phyloP scores from a whole-genome alignment of 306 rosid genomes.

The Luffa aegyptiaca region DNA sequence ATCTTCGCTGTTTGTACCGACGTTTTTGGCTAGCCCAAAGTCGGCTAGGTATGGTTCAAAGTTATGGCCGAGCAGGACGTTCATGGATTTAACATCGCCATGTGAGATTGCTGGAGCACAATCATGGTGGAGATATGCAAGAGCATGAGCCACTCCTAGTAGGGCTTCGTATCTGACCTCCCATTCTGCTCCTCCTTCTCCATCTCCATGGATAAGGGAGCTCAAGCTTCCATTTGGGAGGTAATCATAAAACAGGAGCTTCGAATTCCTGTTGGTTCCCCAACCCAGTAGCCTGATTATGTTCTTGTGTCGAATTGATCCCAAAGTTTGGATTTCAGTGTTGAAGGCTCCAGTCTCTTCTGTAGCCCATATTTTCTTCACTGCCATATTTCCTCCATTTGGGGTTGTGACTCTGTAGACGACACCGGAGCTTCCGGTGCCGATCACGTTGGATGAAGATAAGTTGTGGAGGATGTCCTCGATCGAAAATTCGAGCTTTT shows the following conservation, averaged over 20 bases:
- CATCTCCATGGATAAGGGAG: constrained; percentile 59
- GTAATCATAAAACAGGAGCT: constrained; percentile 61
- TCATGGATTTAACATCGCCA: constrained; percentile 87
- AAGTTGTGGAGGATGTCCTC: constrained; percentile 48
- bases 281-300: constrained; percentile 62
- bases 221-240: constrained; percentile 84
- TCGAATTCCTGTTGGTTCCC: constrained; percentile 47
- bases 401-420: constrained; percentile 54
- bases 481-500: constrained; percentile 53
- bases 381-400: constrained; percentile 49
- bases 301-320: constrained; percentile 62
- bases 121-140: constrained; percentile 76
- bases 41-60: constrained; percentile 65
- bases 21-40: constrained; percentile 52
- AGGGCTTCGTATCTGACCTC: constrained; percentile 50
- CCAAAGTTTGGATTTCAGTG: constrained; percentile 50
- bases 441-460: constrained; percentile 61
- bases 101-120: constrained; percentile 74
- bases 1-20: constrained; percentile 18
- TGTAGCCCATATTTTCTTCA: constrained; percentile 68
- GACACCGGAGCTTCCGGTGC: constrained; percentile 76
- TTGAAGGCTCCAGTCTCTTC: constrained; percentile 52
- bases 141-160: constrained; percentile 68
- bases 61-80: constrained; percentile 56
- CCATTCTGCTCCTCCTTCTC: constrained; percentile 61